Base-by-base conservation (phyloP, 1,284 basidiomycete genomes). In the Stygiomarasmius scandens region DNA sequence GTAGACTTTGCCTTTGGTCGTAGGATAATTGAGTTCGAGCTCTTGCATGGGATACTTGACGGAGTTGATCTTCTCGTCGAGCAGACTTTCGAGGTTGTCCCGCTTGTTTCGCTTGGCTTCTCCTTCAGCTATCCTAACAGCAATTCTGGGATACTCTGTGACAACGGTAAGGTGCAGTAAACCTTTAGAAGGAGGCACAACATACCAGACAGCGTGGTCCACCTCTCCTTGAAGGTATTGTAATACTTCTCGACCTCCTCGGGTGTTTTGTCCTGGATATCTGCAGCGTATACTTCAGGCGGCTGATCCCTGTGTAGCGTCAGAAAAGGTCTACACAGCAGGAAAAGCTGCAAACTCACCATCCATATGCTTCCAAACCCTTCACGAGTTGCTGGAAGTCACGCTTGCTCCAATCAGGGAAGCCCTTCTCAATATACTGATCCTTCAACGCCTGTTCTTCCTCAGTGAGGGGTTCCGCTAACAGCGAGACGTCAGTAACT, bases 1-100 rank as follows among this genome's bases (percentile, higher is more conserved):
- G 73, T 98, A 99, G 2, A 93, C 89, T 69, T 98, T 98, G 57
- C 95, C 94, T 73, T 97, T 95, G 62, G 96, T 95, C 58, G 94
- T 94, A 1, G 93, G 93, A 67, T 97, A 97, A 70, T 92, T 90
- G 55, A 98, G 85, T 73, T 96, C 92, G 54, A 98, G 86, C 71
- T 96, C 94, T 71, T 97, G 95, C 88, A 97, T 93, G 0, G 96
- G 95, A 72, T 90, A 92, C 36, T 81, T 80, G 62, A 93, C 90
- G 3, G 89, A 89, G 29, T 79, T 78, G 67, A 98, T 91, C 73
- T 97, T 97, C 67, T 87, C 85, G 47, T 82, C 72, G 41, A 95
- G 82, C 9, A 93, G 81, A 24, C 81, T 78, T 68, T 95, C 92
- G 24, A 95, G 84, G 60, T 92, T 92, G 56, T 90, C 86, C 43